phyloP scores from a whole-genome alignment of 257 asterid genomes.

The Solanum virginianum region DNA sequence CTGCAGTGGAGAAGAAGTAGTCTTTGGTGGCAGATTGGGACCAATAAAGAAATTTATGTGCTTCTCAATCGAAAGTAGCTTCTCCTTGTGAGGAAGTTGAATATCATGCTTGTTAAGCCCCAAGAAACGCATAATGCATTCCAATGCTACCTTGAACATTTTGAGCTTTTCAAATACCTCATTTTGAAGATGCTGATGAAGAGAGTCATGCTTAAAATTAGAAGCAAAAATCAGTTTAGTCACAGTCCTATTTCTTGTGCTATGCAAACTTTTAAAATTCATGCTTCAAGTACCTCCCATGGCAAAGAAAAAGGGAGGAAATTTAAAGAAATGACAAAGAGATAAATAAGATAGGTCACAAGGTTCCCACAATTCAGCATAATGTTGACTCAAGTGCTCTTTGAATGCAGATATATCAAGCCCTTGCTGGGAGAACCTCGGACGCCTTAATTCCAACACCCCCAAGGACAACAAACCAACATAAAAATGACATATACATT shows the following conservation, averaged over 20 bases:
- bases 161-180: not conserved
- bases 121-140: not conserved
- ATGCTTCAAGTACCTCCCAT: not conserved
- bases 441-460: not conserved
- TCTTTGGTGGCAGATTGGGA: not conserved
- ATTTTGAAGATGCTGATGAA: not conserved
- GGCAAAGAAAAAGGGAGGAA: not conserved
- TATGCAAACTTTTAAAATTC: not conserved
- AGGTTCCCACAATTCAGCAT: not conserved
- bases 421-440: not conserved
- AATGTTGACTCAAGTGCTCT: not conserved
- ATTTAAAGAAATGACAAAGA: not conserved
- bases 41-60: not conserved
- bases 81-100: not conserved
- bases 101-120: not conserved
- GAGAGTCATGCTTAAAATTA: not conserved
- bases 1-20: not conserved
- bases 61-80: not conserved
- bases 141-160: not conserved
- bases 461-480: not conserved
- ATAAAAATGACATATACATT: not conserved
- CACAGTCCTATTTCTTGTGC: not conserved
- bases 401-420: not conserved
- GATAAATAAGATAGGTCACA: not conserved
- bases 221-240: no score